phyloP scores from a whole-genome alignment of 73 alveolate species.

The Uronychia setigera region DNA sequence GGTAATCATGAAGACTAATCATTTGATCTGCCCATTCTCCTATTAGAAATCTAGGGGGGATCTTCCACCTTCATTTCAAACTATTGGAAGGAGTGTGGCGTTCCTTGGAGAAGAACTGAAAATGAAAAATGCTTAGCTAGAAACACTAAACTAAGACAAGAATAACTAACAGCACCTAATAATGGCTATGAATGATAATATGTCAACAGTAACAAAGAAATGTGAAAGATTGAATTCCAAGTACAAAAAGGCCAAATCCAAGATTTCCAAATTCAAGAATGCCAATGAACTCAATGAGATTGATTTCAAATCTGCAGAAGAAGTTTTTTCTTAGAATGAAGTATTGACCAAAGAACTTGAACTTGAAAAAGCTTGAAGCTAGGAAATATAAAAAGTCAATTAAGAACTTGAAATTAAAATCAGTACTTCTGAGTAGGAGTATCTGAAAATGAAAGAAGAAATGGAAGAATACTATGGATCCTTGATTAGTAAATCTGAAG shows the following conservation, averaged over 20 bases:
- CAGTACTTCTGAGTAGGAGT: neutral
- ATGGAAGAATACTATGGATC: neutral
- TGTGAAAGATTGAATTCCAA: neutral
- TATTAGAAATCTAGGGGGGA: neutral
- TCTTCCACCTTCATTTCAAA: neutral
- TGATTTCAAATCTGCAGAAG: too few relatives aligned
- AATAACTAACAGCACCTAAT: neutral
- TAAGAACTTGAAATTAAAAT: neutral
- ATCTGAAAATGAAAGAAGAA: neutral
- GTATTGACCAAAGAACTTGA: neutral
- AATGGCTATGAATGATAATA: neutral
- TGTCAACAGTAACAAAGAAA: neutral
- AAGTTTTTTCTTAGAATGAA: too few relatives aligned
- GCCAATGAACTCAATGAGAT: too few relatives aligned
- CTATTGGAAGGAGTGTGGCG: neutral
- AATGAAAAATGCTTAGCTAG: neutral
- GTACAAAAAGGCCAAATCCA: neutral
- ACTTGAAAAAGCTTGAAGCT: neutral
- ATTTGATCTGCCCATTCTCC: neutral
- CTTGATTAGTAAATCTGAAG: neutral
- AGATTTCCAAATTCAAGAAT: neutral
- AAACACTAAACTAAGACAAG: neutral
- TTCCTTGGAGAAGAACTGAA: neutral
- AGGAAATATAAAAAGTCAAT: neutral
- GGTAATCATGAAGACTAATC: neutral